Base-by-base conservation (phyloP, 495 filamentous ascomycete genomes). In the Margaritispora aquatica region DNA sequence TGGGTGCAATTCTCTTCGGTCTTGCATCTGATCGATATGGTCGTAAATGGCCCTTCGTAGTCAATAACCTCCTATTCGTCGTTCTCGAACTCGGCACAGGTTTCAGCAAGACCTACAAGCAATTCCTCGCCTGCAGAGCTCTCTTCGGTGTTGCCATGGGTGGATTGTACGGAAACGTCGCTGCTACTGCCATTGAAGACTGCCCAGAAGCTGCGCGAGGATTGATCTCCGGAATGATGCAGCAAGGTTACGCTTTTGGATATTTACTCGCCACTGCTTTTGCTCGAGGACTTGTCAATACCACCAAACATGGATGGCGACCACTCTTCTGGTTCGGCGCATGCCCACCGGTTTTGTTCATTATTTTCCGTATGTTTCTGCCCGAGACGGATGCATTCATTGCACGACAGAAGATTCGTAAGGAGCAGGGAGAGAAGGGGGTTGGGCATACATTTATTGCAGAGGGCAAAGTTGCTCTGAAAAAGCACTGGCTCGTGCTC, bases 101-200 rank as follows among this genome's bases (percentile, higher is more conserved):
- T 47, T 96, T 93, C 69, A 87, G 81, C 61, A 70, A 86, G 26
- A 92, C 86, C 1, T 94, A 93, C 64, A 66, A 80, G 48, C 83
- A 89, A 62, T 96, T 96, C 68, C 75, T 96, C 19, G 89, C 84
- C 8, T 87, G 86, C 63, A 80, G 90, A 10, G 87, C 90, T 1
- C 82, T 96, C n/a, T 96, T 92, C 67, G 90, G 90, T 26, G 81
- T 95, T 55, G 89, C 90, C 46, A 94, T 95, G 90, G 90, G 90
- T 23, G 90, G 90, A 60, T 75, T 96, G 19, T 94, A 94, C 64
- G 90, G 90, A 41, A 96, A 94, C 68, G 89, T 86, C 11, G 89
- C 89, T 1, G 89, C 90, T 1, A 96, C 90, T 0, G 90, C 90
- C 0, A 73, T 96, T 17, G 90, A 96, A 68, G 90, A 96, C 68